Evolutionary conservation across 768 basidiomycete genomes (phyloP), one percentile per base, ranked within the genome.

Genomic region (Rhizopogon salebrosus): DNA sequence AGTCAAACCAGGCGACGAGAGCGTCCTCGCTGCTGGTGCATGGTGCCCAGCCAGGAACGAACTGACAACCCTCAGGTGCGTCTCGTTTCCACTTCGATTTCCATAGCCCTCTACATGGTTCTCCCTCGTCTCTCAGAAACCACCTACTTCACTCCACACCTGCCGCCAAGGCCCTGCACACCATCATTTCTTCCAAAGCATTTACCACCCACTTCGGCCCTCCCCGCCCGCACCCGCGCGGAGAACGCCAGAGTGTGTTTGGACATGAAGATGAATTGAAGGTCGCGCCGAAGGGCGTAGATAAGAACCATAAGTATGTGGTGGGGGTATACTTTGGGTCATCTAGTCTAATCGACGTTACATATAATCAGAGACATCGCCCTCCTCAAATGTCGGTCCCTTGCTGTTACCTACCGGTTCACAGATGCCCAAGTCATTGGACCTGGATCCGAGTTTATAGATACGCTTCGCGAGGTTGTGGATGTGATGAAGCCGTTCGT

Each of bases 251-350:
- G 62, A 95, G 78, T 62, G 81, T 99, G 2, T 99, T 95, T 66
- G 95, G 95, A 0, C 65, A 69, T 52, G 92, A 95, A 2, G 94
- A 92, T 59, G 86, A 92, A 64, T 72, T 97, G 27, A 98, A 97
- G 72, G 83, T 82, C 0, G 91, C 93, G 5, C 95, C 95, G 1
- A 98, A 97, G 63, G 95, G 93, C 0, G 71, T 95, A 8, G 80
- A 81, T 48, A 98, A 93, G 69, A 78, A 77, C 27, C 93, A 98
- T 64, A 75, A 76, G 89, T 90, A 51, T 11, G 31, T 34, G 3
- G 13, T 31, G 10, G 13, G 3, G 16, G 77, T 61, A 9, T 23
- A 22, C 49, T 31, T 41, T 22, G 26, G 46, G 40, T 13, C 26
- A 18, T 18, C 13, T 31, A 24, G 43, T 35, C 31, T 13, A 13